Conservation (phyloP, 805 yeast genomes). For the Metschnikowia corniflorae region DNA sequence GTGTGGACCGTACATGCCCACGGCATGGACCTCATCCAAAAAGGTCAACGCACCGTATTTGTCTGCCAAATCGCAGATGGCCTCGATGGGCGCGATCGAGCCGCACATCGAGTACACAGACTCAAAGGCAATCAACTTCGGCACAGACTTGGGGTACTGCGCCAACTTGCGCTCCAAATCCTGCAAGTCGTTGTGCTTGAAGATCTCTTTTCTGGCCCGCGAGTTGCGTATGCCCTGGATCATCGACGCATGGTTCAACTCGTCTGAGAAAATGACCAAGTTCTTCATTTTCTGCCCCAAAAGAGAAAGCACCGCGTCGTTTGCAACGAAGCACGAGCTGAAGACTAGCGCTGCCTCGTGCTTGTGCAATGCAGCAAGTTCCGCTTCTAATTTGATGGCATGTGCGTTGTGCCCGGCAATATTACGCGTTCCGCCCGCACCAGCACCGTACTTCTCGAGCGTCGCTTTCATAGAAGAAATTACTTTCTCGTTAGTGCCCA, state of each 20-base stretch:
- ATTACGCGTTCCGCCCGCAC: constrained; percentile 99
- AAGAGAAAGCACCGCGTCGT: constrained; percentile 88
- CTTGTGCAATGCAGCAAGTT: constrained; percentile 85
- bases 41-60: constrained; percentile 97
- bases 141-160: constrained; percentile 78
- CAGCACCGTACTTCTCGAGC: constrained; percentile 89
- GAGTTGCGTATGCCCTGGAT: constrained; percentile 93
- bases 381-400: constrained; percentile 84
- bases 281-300: constrained; percentile 89
- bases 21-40: constrained; percentile 98
- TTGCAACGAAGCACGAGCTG: constrained; percentile 94
- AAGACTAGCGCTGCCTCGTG: constrained; percentile 95
- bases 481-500: constrained; percentile 80
- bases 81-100: constrained; percentile 88
- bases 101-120: constrained; percentile 99
- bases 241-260: constrained; percentile 96
- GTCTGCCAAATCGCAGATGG: constrained; percentile 92
- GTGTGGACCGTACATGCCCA: constrained; percentile 98
- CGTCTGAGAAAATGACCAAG: constrained; percentile 89
- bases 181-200: constrained; percentile 82
- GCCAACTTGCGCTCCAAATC: constrained; percentile 80
- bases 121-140: constrained; percentile 95
- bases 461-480: constrained; percentile 73
- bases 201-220: constrained; percentile 80
- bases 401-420: constrained; percentile 95